Evolutionary conservation across 1,284 basidiomycete genomes (phyloP).

Genomic region (Coniferiporia sulphurascens): DNA sequence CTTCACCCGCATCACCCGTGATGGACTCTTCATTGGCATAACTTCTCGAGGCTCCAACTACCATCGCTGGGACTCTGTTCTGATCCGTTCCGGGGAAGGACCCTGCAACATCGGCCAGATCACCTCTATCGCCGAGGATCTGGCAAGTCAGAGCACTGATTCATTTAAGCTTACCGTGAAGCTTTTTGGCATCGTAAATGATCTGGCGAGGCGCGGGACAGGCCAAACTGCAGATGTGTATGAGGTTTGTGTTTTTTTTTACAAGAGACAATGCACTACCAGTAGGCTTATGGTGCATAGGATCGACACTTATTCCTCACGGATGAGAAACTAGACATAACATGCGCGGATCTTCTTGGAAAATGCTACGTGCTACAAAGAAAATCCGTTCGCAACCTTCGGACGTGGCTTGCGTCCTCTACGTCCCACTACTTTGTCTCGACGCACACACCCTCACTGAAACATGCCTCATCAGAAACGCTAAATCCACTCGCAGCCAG

Average conservation of each 20-base stretch:
- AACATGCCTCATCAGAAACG: conserved; percentile 28
- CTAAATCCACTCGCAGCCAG: conserved; percentile 10
- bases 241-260: conserved; percentile 11
- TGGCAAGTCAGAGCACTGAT: background rate
- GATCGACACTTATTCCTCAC: conserved; percentile 51
- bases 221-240: background rate
- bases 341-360: conserved; percentile 37
- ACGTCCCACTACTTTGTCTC: conserved; percentile 52
- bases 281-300: conserved; percentile 27
- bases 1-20: background rate
- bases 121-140: background rate
- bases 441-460: conserved; percentile 43
- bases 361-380: conserved; percentile 44
- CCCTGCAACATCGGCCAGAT: conserved; percentile 11
- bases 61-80: conserved; percentile 8
- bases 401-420: conserved; percentile 47
- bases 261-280: background rate
- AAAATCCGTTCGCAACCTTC: conserved; percentile 22
- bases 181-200: conserved; percentile 9
- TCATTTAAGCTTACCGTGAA: background rate
- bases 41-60: background rate
- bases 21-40: background rate
- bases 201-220: background rate
- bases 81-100: background rate
- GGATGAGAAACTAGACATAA: conserved; percentile 33